Base-by-base conservation (phyloP, 2,329 filamentous ascomycete species). In the Beauveria varroae region DNA sequence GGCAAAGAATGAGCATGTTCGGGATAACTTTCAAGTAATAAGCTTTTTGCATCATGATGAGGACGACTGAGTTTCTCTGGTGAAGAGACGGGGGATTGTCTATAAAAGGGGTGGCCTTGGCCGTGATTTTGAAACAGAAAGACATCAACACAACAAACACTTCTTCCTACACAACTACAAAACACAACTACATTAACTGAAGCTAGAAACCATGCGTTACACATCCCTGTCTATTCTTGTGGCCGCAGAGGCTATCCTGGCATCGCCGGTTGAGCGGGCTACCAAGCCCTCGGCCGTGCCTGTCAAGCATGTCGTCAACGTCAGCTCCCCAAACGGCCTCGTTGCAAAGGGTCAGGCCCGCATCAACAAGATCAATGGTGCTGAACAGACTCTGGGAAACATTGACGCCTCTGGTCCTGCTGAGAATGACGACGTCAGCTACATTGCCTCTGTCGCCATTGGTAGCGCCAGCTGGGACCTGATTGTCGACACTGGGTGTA, bases 401-500 rank as follows among this genome's bases (percentile, higher is more conserved):
- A 37, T 61, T 24, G 56, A 55, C 3, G 59, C 51, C 24, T 65
- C 65, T 62, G 68, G 67, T 60, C 62, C 66, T 22, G 65, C 67
- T 28, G 68, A 64, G n/a, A 69, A 69, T 60, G 66, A 69, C 47
- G 67, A 67, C 37, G 65, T 68, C 18, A 65, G 41, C 61, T 69
- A 70, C 46, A 57, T 69, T 43, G 68, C 68, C 57, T 65, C 67
- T 3, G 65, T 70, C 41, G 44, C 62, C 34, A 68, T 70, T 40
- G 68, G 68, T 53, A 65, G 65, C 44, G 66, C 50, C 10, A 63
- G 65, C 28, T 69, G 65, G 61, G 43, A 68, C 40, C 65, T 70
- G 53, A 69, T 70, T 44, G 67, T 70, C 22, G 68, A 70, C 63
- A 70, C 68, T 63, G 68, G 68, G 52, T 70, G 68, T 69, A 65